Base-by-base conservation (phyloP, 2,329 filamentous ascomycete species). In the Chrysoporthe puriensis region DNA sequence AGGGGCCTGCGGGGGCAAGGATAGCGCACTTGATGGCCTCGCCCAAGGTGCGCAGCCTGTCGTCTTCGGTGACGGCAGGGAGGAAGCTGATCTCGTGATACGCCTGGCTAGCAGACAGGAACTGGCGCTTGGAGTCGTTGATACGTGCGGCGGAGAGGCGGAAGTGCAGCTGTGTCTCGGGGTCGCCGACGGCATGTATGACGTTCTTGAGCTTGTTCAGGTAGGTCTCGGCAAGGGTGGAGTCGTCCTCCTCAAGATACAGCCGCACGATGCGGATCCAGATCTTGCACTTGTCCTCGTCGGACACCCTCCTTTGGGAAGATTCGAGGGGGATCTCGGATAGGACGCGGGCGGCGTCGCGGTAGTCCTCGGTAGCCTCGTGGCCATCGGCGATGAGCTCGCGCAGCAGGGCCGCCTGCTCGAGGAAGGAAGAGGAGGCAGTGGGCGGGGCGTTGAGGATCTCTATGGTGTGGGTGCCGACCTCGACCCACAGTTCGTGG, bases 161-260 rank as follows among this genome's bases (percentile, higher is more conserved):
- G 81, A 98, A 99, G 79, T 95, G 90, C 62, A 98, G 84, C 73
- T 89, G 89, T 59, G 95, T 84, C 69, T 91, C 87, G 50, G 89
- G 86, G 77, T 97, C 89, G 42, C 86, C 81, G 43, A 97, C 89
- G 71, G 87, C 90, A 81, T 92, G 89, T 77, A 97, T 93, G 72
- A 97, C 85, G 76, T 96, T 95, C 81, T 97, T 98, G 79, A 97
- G 91, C 79, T 95, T 94, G 84, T 97, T 97, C 74, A 99, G 86
- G 77, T 94, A 97, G 52, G 86, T 88, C 77, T 96, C 93, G 54
- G 96, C 96, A 46, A 87, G 86, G 1, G 91, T 93, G 9, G 93
- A 91, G 80, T 98, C 94, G 77, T 97, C 95, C 60, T 94, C 93
- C 81, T 99, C 95, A 70, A 99, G 87, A 77, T 96, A 96, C 82